Conservation (phyloP, 2,329 filamentous ascomycete species). For the Alternaria incomplexa region DNA sequence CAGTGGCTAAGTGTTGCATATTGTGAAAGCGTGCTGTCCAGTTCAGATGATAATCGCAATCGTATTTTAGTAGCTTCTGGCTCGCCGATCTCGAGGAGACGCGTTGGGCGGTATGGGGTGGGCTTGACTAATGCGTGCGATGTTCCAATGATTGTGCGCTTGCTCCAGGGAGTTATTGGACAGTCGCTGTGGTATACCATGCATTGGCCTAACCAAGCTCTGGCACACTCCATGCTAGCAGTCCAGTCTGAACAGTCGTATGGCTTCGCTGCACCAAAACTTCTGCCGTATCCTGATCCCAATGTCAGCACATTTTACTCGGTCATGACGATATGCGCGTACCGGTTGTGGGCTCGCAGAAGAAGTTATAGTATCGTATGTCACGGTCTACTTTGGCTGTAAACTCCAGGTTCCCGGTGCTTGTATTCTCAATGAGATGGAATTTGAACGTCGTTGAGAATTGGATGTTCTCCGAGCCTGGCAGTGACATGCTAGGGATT, state of each 20-base stretch:
- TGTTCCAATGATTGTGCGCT: not conserved
- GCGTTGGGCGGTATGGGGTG: not conserved
- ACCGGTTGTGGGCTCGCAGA: too few species aligned
- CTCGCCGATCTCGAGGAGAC: not conserved
- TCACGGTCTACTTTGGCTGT: too few species aligned
- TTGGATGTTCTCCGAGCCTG: too few species aligned
- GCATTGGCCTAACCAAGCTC: not conserved
- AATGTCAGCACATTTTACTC: not conserved
- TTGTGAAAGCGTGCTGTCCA: not conserved
- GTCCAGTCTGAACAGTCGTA: not conserved
- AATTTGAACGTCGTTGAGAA: too few species aligned
- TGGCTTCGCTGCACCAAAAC: not conserved
- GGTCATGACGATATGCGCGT: not conserved
- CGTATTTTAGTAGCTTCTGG: not conserved
- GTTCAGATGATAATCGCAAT: not conserved
- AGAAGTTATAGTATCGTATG: too few species aligned
- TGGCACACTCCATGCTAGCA: not conserved
- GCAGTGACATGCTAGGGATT: too few species aligned
- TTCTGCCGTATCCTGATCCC: not conserved
- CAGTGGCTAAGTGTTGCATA: constrained; percentile 2
- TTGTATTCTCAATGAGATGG: too few species aligned
- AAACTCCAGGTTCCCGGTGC: too few species aligned
- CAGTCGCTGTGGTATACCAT: not conserved
- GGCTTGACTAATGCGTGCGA: not conserved
- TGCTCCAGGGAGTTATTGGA: not conserved